phyloP scores from a whole-genome alignment of 768 basidiomycete species.

The Mycena albidolilacea region DNA sequence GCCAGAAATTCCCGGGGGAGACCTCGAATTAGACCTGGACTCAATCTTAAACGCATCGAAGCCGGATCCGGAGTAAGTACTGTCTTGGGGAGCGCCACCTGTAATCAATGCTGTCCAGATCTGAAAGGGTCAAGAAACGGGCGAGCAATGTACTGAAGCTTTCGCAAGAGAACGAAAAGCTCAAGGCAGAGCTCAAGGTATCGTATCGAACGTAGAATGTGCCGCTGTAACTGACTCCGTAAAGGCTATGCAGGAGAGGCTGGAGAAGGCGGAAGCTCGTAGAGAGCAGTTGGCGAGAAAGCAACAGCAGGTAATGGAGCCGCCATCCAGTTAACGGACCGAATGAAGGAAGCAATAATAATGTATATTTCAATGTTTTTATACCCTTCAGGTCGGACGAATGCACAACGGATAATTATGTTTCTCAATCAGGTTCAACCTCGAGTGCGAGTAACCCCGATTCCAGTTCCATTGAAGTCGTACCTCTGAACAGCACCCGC shows the following conservation, averaged over 20 bases:
- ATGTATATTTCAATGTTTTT: slow-evolving; percentile 24
- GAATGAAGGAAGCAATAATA: slow-evolving; percentile 25
- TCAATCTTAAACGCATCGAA: slow-evolving; percentile 56
- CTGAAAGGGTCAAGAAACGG: slow-evolving; percentile 74
- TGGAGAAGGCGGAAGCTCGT: slow-evolving; percentile 81
- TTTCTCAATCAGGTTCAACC: background rate
- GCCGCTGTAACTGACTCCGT: slow-evolving; percentile 8
- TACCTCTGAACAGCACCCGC: too few species aligned
- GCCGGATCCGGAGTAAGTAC: slow-evolving; percentile 63
- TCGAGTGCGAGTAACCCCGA: too few species aligned
- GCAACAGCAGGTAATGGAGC: slow-evolving; percentile 50
- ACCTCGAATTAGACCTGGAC: slow-evolving; percentile 59
- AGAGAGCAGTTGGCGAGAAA: slow-evolving; percentile 62
- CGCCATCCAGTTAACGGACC: slow-evolving; percentile 45
- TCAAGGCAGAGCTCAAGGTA: slow-evolving; percentile 76
- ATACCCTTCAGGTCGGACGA: slow-evolving; percentile 25
- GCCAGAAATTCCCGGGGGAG: slow-evolving; percentile 71
- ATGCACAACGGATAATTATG: background rate
- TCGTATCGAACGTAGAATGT: slow-evolving; percentile 2
- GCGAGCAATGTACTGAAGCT: slow-evolving; percentile 84
- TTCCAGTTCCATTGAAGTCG: too few species aligned
- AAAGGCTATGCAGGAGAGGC: slow-evolving; percentile 76
- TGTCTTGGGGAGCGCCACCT: slow-evolving; percentile 41
- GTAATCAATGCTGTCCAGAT: slow-evolving; percentile 50
- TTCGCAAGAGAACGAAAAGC: slow-evolving; percentile 83